Base-by-base conservation (phyloP, 495 filamentous ascomycete species). In the Aspergillus mulundensis region DNA sequence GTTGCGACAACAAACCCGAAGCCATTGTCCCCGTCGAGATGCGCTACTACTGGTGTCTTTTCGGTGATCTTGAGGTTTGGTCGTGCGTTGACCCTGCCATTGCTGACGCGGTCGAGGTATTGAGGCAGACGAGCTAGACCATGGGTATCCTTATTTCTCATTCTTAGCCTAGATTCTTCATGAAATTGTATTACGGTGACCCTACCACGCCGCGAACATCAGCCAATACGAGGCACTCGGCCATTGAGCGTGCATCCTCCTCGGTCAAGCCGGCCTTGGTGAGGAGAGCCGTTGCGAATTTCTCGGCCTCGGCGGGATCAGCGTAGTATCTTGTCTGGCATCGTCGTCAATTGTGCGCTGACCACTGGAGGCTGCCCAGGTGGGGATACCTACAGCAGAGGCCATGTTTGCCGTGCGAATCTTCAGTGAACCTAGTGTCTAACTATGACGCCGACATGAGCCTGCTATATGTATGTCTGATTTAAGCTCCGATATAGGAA, bases 1-100 rank as follows among this genome's bases (percentile, higher is more conserved):
- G 44, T 38, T 15, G 56, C 68, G 11, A 55, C 67, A 0, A 71
- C 57, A 46, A 67, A 69, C 10, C 69, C 69, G 53, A 72, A 70
- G 0, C 54, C 60, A 47, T 72, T 65, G 1, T 67, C 21, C 1
- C 54, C 69, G 50, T 72, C 69, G 18, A 72, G 53, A 14, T 45
- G 50, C 3, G 65, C 69, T 14, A 67, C 61, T 0, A 69, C 67
- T 18, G 67, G 67, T 2, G 67, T 66, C 20, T 59, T 60, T 11
- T 55, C n/a, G 38, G n/a, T 43, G 25, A 71, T 23, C 14, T 50
- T 19, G 3, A 65, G 50, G n/a, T 48, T 7, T 19, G 67, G 58
- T 7, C 18, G 39, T 1, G 63, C 48, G 16, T 64, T 57, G 11
- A 71, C 46, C 1, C 61, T 41, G 34, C 67, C 67, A 15, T 56